Conservation (phyloP, 768 basidiomycete genomes). For the Chiua virens region DNA sequence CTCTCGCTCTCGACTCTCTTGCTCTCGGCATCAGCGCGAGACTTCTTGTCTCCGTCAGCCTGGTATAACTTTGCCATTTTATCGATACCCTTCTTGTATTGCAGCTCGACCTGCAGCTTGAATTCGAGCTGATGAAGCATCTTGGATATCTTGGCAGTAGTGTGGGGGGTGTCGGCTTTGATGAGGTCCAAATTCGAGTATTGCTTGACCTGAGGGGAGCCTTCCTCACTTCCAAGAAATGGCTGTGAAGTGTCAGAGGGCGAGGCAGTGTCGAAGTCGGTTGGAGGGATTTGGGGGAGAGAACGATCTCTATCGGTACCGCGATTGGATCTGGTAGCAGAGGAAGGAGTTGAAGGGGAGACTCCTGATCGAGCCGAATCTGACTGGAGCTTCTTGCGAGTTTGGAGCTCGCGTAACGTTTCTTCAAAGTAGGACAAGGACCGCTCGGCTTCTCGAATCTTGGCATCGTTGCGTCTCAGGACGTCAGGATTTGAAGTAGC, state of each 20-base stretch:
- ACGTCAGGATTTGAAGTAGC: conserved; percentile 90
- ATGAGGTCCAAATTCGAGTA: conserved; percentile 91
- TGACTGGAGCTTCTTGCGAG: conserved; percentile 66
- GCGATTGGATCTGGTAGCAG: conserved; percentile 14
- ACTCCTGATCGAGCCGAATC: conserved; percentile 57
- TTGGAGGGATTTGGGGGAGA: conserved; percentile 50
- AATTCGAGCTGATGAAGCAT: conserved; percentile 99
- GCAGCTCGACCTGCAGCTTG: conserved; percentile 97
- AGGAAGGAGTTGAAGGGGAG: conserved; percentile 30
- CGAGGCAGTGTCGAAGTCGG: conserved; percentile 46
- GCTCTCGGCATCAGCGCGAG: conserved; percentile 87
- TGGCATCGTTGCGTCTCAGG: conserved; percentile 72
- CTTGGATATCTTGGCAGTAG: conserved; percentile 91
- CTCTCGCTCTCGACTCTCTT: conserved; percentile 94
- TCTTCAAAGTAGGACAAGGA: conserved; percentile 86
- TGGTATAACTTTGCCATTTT: conserved; percentile 98
- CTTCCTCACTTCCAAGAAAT: conserved; percentile 39
- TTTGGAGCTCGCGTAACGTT: conserved; percentile 78
- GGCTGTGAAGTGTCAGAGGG: conserved; percentile 41
- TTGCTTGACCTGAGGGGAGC: conserved; percentile 54
- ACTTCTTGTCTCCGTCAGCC: conserved; percentile 96
- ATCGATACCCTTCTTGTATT: conserved; percentile 97
- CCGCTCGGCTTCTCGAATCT: conserved; percentile 84
- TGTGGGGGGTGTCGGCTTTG: conserved; percentile 96
- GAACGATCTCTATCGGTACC: conserved; percentile 32